Percentiles rank a stretch among this genome's conserved stretches.
Evolutionary conservation across 129 eudicot genomes (phyloP).

Genomic region (Tanacetum coccineum): DNA sequence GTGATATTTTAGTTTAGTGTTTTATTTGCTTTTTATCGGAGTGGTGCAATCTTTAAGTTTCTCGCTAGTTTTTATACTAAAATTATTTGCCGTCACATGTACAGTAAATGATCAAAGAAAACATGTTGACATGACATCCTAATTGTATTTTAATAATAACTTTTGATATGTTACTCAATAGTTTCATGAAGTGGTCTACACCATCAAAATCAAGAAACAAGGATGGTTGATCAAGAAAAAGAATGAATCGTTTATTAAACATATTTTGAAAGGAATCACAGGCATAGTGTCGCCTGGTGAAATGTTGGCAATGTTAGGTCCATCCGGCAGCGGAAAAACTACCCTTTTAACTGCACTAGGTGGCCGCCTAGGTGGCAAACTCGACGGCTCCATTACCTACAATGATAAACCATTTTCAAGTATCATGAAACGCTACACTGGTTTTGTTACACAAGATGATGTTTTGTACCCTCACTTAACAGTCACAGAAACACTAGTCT

Average conservation of each 20-base stretch:
- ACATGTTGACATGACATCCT: too few relatives aligned
- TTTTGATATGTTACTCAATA: conserved; percentile 20
- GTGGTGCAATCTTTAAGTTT: too few relatives aligned
- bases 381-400: conserved; percentile 51
- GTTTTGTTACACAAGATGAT: conserved; percentile 84
- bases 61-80: too few relatives aligned
- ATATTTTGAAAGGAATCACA: conserved; percentile 52
- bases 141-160: neutral
- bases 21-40: too few relatives aligned
- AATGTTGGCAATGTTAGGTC: conserved; percentile 78
- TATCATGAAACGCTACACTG: conserved; percentile 55
- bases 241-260: conserved; percentile 29
- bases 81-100: too few relatives aligned
- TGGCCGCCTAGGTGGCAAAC: conserved; percentile 63
- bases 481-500: conserved; percentile 70
- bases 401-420: conserved; percentile 55
- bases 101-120: too few relatives aligned
- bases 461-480: conserved; percentile 66
- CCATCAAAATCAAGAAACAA: conserved; percentile 31
- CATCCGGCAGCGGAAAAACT: conserved; percentile 84
- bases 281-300: conserved; percentile 76
- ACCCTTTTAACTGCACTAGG: conserved; percentile 66
- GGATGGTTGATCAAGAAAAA: conserved; percentile 26
- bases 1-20: too few relatives aligned
- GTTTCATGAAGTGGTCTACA: conserved; percentile 71